phyloP scores from a whole-genome alignment of 176 grass and related monocot genomes.

The Oryza longistaminata region DNA sequence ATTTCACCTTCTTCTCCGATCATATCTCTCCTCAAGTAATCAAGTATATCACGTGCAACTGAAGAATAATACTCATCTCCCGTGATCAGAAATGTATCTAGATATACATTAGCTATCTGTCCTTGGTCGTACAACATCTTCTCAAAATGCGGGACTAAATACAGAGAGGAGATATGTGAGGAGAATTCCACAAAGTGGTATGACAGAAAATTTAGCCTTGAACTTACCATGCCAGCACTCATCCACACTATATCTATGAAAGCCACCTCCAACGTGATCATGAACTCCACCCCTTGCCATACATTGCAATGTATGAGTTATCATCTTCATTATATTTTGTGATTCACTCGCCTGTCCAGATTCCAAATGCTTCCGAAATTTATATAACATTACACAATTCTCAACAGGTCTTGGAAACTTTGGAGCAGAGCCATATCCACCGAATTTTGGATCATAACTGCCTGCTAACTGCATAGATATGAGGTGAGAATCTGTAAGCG shows the following conservation, averaged over 20 bases:
- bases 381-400: slow-evolving; percentile 79
- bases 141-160: slow-evolving; percentile 97
- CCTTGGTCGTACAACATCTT: slow-evolving; percentile 98
- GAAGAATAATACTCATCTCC: slow-evolving; percentile 68
- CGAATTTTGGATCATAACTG: slow-evolving; percentile 82
- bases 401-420: slow-evolving; percentile 97
- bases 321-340: slow-evolving; percentile 66
- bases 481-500: background rate
- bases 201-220: slow-evolving; percentile 1
- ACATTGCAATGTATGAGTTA: slow-evolving; percentile 76
- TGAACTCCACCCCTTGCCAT: slow-evolving; percentile 97
- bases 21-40: slow-evolving; percentile 97
- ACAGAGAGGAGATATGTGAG: slow-evolving; percentile 18
- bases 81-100: slow-evolving; percentile 81
- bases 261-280: slow-evolving; percentile 89
- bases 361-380: slow-evolving; percentile 60
- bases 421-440: slow-evolving; percentile 88
- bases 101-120: slow-evolving; percentile 81
- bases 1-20: slow-evolving; percentile 90
- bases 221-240: slow-evolving; percentile 91
- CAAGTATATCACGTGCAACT: slow-evolving; percentile 76
- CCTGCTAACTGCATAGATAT: slow-evolving; percentile 51
- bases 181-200: slow-evolving; percentile 4
- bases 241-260: slow-evolving; percentile 97
- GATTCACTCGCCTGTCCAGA: slow-evolving; percentile 56